Evolutionary conservation across 495 filamentous ascomycete genomes (phyloP).

Genomic region (Viridothelium virens): DNA sequence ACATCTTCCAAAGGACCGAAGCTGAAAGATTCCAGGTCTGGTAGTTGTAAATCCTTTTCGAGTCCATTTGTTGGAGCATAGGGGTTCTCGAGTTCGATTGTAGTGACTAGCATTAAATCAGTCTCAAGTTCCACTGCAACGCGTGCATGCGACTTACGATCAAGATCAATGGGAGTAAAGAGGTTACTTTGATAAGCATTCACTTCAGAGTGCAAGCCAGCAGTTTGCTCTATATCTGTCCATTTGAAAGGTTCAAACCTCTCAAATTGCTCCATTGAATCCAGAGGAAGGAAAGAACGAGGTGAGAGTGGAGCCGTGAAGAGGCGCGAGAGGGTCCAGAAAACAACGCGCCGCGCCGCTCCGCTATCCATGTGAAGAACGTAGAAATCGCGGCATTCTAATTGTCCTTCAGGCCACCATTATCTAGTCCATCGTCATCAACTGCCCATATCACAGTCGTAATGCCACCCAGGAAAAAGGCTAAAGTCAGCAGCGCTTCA

Average conservation of each 20-base stretch:
- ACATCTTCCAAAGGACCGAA: constrained; percentile 28
- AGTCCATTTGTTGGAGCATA: constrained; percentile 30
- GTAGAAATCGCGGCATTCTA: background rate
- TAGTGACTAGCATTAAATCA: constrained; percentile 23
- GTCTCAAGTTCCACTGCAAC: constrained; percentile 15
- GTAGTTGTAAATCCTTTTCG: constrained; percentile 26
- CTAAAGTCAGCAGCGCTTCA: constrained; percentile 14
- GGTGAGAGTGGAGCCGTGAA: background rate
- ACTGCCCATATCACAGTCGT: background rate
- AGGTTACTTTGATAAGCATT: constrained; percentile 5
- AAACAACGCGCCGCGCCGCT: background rate
- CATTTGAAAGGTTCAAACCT: background rate
- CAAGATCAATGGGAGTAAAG: constrained; percentile 24
- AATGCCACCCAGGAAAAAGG: constrained; percentile 25
- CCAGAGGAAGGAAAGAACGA: background rate
- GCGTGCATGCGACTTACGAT: constrained; percentile 24
- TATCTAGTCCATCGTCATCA: background rate
- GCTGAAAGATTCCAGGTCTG: constrained; percentile 27
- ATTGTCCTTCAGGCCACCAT: background rate
- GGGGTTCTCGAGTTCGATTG: constrained; percentile 29
- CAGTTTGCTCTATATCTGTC: background rate
- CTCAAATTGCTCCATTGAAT: background rate
- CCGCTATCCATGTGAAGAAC: background rate
- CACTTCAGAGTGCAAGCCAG: too few species aligned
- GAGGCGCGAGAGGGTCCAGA: background rate